Percentiles rank a stretch among this genome's conserved stretches.
phyloP scores from a whole-genome alignment of 352 stramenopile species.

The Hyaloperonospora brassicae region DNA sequence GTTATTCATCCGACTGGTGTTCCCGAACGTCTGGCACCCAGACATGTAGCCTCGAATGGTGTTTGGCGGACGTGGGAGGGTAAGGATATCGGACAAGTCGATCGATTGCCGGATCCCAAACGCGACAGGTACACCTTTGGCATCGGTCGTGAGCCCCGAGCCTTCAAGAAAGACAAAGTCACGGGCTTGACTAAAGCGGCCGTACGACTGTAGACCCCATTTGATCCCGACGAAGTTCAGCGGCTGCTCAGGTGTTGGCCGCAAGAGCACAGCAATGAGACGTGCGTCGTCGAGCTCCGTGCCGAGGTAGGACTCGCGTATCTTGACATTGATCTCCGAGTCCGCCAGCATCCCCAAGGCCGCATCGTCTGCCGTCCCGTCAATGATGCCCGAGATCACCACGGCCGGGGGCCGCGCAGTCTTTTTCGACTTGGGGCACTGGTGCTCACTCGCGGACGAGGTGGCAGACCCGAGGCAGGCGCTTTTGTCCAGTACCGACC shows the following conservation, averaged over 20 bases:
- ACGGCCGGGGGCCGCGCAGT: conserved; percentile 24
- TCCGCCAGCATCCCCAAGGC: conserved; percentile 39
- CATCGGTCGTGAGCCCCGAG: conserved; percentile 30
- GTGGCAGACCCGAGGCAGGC: conserved; percentile 13
- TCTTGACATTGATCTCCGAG: conserved; percentile 29
- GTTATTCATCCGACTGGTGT: conserved; percentile 15
- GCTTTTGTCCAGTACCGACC: conserved; percentile 22
- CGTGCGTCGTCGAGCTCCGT: conserved; percentile 33
- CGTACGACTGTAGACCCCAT: conserved; percentile 33
- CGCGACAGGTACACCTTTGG: conserved; percentile 20
- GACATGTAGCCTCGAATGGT: conserved; percentile 30
- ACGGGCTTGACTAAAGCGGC: conserved; percentile 30
- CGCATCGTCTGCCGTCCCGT: conserved; percentile 36
- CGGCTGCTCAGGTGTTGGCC: conserved; percentile 27
- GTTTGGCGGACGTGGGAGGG: conserved; percentile 22
- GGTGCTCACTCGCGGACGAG: conserved; percentile 16
- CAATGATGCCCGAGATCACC: conserved; percentile 29
- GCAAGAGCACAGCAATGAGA: conserved; percentile 30
- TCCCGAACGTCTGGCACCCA: conserved; percentile 29
- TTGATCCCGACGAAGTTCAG: conserved; percentile 47
- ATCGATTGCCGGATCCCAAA: conserved; percentile 32
- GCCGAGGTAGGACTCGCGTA: conserved; percentile 34
- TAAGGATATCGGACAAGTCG: conserved; percentile 25
- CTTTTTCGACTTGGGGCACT: conserved; percentile 16
- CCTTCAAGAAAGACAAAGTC: conserved; percentile 47